phyloP scores from a whole-genome alignment of 495 filamentous ascomycete genomes.

The Podospora bellae-mahoneyi region DNA sequence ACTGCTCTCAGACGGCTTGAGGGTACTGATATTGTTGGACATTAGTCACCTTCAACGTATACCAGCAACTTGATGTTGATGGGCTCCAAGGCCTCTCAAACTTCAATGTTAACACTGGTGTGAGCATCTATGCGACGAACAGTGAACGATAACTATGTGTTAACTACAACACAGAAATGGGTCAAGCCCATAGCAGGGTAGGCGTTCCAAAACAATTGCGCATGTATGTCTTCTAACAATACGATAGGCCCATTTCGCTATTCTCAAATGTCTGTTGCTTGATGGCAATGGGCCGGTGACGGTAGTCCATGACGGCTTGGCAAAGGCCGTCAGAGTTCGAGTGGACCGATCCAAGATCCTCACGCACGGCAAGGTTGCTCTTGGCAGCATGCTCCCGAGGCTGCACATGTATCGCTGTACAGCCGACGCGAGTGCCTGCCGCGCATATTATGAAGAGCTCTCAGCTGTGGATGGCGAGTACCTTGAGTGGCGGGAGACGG shows the following conservation, averaged over 20 bases:
- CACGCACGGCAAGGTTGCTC: constrained; percentile 40
- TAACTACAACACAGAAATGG: constrained; percentile 33
- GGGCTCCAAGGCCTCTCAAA: constrained; percentile 45
- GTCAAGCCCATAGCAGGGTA: constrained; percentile 40
- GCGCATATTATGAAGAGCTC: constrained; percentile 40
- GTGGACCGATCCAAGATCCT: constrained; percentile 39
- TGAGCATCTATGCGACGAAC: not conserved
- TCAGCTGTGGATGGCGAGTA: constrained; percentile 39
- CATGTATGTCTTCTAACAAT: not conserved
- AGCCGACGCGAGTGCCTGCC: constrained; percentile 40
- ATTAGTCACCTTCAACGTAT: constrained; percentile 45
- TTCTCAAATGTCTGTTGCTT: constrained; percentile 38
- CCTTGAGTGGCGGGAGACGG: constrained; percentile 38
- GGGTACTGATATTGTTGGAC: not conserved
- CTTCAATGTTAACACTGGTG: constrained; percentile 42
- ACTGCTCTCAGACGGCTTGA: not conserved
- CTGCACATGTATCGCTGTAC: constrained; percentile 50
- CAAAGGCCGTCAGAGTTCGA: constrained; percentile 29
- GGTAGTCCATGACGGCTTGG: constrained; percentile 23
- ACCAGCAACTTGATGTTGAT: constrained; percentile 43
- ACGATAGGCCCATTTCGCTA: constrained; percentile 43
- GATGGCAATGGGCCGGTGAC: constrained; percentile 34
- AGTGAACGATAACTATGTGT: too few relatives aligned
- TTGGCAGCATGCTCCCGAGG: constrained; percentile 41
- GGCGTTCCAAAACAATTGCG: not conserved